phyloP scores from a whole-genome alignment of 345 rosid genomes.

The Aurinia saxatilis region DNA sequence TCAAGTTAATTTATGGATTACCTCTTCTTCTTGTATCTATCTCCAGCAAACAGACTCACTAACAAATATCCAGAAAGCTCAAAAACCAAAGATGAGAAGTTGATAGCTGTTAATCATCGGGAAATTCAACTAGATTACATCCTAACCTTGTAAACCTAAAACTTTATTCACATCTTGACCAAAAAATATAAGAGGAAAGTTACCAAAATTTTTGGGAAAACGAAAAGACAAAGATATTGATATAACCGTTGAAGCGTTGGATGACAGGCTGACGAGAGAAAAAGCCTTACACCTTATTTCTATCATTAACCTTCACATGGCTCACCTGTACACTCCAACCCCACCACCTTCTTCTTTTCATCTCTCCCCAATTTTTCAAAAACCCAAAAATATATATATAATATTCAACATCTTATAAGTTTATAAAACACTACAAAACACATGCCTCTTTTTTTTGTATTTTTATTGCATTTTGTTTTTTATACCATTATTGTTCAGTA shows the following conservation, averaged over 20 bases:
- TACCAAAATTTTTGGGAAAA: background rate
- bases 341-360: slow-evolving; percentile 24
- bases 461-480: background rate
- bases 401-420: too few species aligned
- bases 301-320: slow-evolving; percentile 66
- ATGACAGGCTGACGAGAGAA: slow-evolving; percentile 44
- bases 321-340: slow-evolving; percentile 32
- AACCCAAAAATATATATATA: background rate
- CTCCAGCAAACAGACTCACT: background rate
- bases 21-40: too few species aligned
- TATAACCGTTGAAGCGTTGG: slow-evolving; percentile 43
- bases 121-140: background rate
- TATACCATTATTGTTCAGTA: background rate
- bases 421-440: slow-evolving; percentile 2
- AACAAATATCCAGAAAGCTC: background rate
- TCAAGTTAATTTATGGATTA: too few species aligned
- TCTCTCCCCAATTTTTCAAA: background rate
- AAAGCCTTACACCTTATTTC: slow-evolving; percentile 23
- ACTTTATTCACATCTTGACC: background rate
- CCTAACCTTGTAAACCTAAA: background rate
- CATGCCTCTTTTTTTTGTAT: background rate
- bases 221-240: slow-evolving; percentile 14
- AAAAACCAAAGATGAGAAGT: background rate
- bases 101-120: background rate
- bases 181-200: background rate